Evolutionary conservation across 2,329 filamentous ascomycete genomes (phyloP), one percentile per base, ranked within the genome.

Genomic region (Curvularia sp.): DNA sequence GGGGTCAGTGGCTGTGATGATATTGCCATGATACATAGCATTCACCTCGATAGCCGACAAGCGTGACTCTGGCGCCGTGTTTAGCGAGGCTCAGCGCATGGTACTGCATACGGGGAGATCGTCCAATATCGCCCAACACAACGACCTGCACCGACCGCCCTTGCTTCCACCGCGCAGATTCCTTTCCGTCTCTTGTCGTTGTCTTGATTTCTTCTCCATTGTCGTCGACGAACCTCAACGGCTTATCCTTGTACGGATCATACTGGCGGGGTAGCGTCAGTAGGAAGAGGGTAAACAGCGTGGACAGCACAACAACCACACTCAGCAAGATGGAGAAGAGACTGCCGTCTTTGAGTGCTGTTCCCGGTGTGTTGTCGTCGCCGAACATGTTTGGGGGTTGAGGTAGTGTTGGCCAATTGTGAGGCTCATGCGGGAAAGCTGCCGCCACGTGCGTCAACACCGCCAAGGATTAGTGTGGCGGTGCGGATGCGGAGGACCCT

Each of bases 51-150:
- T 97, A 98, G 45, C 94, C 95, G 67, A 99, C 89, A 12, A 99
- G 80, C 74, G 94, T 88, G 19, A 97, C 94, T 32, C 84, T 83
- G 6, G 88, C 89, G 23, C 92, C 92, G 72, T 93, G 88, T 69
- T 89, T 90, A 39, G 92, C 92, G 70, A 98, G 88, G 75, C 94
- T 98, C 67, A 97, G 82, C 19, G 94, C 94, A 84, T 99, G 95
- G 71, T 99, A 98, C 74, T 98, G 93, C 94, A 99, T 99, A 55
- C 95, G 92, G 49, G 95, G 95, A 74, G 94, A 98, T 45, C 93
- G 87, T 38, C 95, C 95, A 75, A 99, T 93, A 73, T 99, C 95
- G 43, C 95, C 95, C 27, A 99, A 85, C 18, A 99, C 95, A 15
- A 99, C 84, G 51, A 99, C 87, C 77, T 97, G 92, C 42, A 94